Percentiles rank a stretch among this genome's conserved stretches.
Conservation (phyloP, 2,329 filamentous ascomycete species). For the Coniella vitis region DNA sequence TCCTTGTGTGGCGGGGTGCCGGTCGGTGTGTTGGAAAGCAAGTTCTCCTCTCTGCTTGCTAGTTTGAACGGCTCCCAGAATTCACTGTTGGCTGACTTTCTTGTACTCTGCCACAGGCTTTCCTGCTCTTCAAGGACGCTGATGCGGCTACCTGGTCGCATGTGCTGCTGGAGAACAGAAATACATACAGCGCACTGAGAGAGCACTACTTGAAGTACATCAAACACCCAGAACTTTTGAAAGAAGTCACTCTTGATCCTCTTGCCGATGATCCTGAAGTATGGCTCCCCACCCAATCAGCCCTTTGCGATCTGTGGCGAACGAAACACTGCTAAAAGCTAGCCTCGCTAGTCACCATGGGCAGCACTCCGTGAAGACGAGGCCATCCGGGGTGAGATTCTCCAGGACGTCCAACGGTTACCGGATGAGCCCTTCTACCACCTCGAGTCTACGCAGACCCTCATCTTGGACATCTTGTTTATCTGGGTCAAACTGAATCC, state of each 20-base stretch:
- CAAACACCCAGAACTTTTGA: conserved; percentile 74
- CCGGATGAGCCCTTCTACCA: conserved; percentile 91
- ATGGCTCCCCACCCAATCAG: conserved; percentile 19
- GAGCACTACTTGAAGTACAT: conserved; percentile 75
- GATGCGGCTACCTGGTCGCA: conserved; percentile 62
- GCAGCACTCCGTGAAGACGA: conserved; percentile 81
- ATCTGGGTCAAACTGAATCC: conserved; percentile 92
- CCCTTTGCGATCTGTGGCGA: not conserved
- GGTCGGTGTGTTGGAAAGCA: conserved; percentile 85
- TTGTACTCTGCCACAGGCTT: conserved; percentile 46
- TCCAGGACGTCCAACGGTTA: conserved; percentile 89
- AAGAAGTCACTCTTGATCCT: conserved; percentile 66
- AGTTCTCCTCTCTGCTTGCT: not conserved
- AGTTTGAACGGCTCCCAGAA: too few relatives aligned
- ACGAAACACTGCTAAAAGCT: conserved; percentile 4
- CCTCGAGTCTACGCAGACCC: conserved; percentile 66
- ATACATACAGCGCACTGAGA: conserved; percentile 64
- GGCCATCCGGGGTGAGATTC: conserved; percentile 75
- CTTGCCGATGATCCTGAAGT: conserved; percentile 70
- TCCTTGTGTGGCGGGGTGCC: conserved; percentile 64
- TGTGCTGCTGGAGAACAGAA: conserved; percentile 60
- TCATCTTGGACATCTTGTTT: conserved; percentile 85
- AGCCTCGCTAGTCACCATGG: conserved; percentile 72
- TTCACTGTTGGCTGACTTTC: too few relatives aligned
- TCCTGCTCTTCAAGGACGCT: conserved; percentile 68